phyloP scores from a whole-genome alignment of 768 basidiomycete genomes.

The Saitozyma podzolica region DNA sequence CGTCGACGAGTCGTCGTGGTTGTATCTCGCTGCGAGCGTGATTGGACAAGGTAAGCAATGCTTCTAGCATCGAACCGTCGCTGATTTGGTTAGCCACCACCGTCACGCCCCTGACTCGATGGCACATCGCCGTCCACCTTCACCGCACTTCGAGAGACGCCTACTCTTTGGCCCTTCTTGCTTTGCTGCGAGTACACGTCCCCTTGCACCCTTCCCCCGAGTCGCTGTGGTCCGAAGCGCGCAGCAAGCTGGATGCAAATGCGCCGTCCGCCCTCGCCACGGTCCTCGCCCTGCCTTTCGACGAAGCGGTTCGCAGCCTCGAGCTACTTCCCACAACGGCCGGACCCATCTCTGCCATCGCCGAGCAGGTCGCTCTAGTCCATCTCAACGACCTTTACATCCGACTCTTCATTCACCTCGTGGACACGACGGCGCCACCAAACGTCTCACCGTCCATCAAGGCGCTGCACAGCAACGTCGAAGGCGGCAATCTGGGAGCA shows the following conservation, averaged over 20 bases:
- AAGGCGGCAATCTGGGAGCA: conserved; percentile 14
- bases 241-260: conserved; percentile 6
- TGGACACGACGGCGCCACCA: conserved; percentile 28
- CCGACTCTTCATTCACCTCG: conserved; percentile 42
- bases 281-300: conserved; percentile 34
- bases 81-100: conserved; percentile 17
- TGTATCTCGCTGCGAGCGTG: conserved; percentile 23
- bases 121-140: conserved; percentile 31
- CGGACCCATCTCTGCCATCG: conserved; percentile 41
- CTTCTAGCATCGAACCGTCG: background rate
- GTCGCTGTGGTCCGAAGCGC: conserved; percentile 41
- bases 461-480: conserved; percentile 28
- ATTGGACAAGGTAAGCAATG: conserved; percentile 38
- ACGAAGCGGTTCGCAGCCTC: conserved; percentile 28
- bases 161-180: conserved; percentile 37
- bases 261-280: conserved; percentile 24
- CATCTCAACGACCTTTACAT: conserved; percentile 46
- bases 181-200: conserved; percentile 30
- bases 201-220: conserved; percentile 21
- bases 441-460: conserved; percentile 16
- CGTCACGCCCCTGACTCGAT: conserved; percentile 11
- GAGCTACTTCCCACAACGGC: conserved; percentile 22
- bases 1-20: conserved; percentile 16
- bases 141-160: conserved; percentile 22
- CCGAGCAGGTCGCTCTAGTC: conserved; percentile 45